phyloP scores from a whole-genome alignment of 2,329 filamentous ascomycete species.

The Sporothrix euskadiensis region DNA sequence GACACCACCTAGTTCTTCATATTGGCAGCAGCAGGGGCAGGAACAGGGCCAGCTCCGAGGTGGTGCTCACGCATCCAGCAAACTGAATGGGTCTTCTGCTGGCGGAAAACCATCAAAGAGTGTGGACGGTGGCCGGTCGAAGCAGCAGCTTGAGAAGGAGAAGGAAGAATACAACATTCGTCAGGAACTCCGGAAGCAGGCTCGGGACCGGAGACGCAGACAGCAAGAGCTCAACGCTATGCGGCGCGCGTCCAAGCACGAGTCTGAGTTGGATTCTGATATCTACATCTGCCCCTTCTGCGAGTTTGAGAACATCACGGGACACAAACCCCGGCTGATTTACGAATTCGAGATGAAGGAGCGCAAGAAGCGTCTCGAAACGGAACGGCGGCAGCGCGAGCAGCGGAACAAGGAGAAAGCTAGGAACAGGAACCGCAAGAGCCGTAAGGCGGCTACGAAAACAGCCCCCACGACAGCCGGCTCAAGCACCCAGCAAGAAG shows the following conservation, averaged over 20 bases:
- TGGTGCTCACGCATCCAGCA: neutral
- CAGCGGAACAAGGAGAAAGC: conserved; percentile 70
- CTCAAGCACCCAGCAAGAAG: neutral
- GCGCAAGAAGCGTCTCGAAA: conserved; percentile 75
- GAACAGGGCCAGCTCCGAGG: neutral
- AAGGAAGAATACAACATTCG: conserved; percentile 66
- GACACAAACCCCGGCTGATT: conserved; percentile 79
- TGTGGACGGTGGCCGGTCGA: conserved; percentile 1
- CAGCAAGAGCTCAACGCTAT: conserved; percentile 76
- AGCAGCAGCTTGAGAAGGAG: conserved; percentile 47
- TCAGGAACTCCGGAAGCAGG: conserved; percentile 73
- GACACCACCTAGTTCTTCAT: conserved; percentile 5
- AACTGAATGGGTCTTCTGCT: neutral
- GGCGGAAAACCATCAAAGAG: conserved; percentile 5
- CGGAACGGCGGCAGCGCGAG: conserved; percentile 81
- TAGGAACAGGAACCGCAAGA: conserved; percentile 88
- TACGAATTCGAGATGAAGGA: conserved; percentile 94
- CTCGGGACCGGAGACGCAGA: conserved; percentile 72
- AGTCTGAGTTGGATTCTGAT: conserved; percentile 54
- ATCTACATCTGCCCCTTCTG: conserved; percentile 98
- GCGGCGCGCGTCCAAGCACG: conserved; percentile 57
- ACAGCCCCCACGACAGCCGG: conserved; percentile 38
- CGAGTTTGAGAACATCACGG: conserved; percentile 95
- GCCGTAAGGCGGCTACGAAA: conserved; percentile 73
- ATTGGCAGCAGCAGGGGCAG: conserved; percentile 24